Evolutionary conservation across 495 filamentous ascomycete genomes (phyloP).

Genomic region (Podospora tetraspora): DNA sequence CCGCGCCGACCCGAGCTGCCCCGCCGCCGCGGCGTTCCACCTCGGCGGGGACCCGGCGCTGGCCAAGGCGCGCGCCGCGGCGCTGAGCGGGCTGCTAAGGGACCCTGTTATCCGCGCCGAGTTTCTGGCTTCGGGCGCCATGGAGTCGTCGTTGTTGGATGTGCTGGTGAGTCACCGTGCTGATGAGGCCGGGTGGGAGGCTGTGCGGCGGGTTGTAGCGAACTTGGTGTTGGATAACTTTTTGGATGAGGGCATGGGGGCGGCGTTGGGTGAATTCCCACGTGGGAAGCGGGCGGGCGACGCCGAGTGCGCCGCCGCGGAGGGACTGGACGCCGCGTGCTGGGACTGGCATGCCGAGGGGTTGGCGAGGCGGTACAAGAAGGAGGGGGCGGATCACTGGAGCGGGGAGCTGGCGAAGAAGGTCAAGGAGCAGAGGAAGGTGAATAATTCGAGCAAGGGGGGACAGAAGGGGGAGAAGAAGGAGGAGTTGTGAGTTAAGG

Average conservation of each 20-base stretch:
- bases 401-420: constrained; percentile 27
- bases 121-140: constrained; percentile 46
- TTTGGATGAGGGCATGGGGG: constrained; percentile 55
- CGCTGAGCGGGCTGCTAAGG: constrained; percentile 41
- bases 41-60: constrained; percentile 26
- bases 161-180: constrained; percentile 29
- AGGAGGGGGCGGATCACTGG: constrained; percentile 26
- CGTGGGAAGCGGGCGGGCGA: constrained; percentile 19
- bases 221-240: constrained; percentile 55
- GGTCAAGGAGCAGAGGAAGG: constrained; percentile 22
- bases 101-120: constrained; percentile 41
- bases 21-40: constrained; percentile 27
- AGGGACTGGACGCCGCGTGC: constrained; percentile 25
- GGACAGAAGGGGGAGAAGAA: constrained; percentile 15
- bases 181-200: constrained; percentile 31
- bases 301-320: constrained; percentile 21
- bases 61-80: constrained; percentile 35
- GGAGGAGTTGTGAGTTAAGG: constrained; percentile 19
- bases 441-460: neutral
- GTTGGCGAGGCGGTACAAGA: constrained; percentile 19
- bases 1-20: constrained; percentile 24
- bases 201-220: constrained; percentile 39
- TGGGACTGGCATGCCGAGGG: constrained; percentile 36
- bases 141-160: constrained; percentile 39
- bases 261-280: constrained; percentile 46